Evolutionary conservation across 148 eudicot genomes (phyloP), one percentile per base, ranked within the genome.

Genomic region (Arctostaphylos glauca): DNA sequence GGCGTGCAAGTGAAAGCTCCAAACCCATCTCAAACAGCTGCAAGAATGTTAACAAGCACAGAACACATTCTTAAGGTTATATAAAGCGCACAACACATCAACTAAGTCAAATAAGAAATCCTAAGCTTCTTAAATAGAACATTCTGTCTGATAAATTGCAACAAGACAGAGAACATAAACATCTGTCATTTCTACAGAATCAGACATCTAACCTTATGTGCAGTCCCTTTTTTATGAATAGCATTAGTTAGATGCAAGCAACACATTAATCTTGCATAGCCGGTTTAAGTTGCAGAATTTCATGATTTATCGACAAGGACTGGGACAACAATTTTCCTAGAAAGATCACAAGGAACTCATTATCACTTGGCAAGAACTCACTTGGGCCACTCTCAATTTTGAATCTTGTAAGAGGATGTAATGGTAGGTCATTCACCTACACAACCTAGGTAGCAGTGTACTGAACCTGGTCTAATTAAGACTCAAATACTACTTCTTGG

Each of bases 1-100:
- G 82, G 78, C 98, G 96, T 72, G 98, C 94, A 84, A 95, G 90
- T 78, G 98, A 95, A 86, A 95, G 98, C 90, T 95, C 98, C 71
- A 95, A 89, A 82, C 98, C 98, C 98, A 95, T 95, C 94, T 95
- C 98, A 88, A 95, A 95, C 43, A 95, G 94, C 98, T 95, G 94
- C 84, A 87, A 84, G 81, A 68, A 78, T 23, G 78, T 60, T 62
- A 46, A 53, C 56, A 18, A 82, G 60, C 82, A 21, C 84, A 79
- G 19, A 53, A 38, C 44, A 59, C 47, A 14, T 9, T 1, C 23
- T 43, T 31, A 48, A 77, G 44, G 58, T 46, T 72, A 70, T 80
- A 49, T 18, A 47, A 38, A 71, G 0, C 23, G n/a, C n/a, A n/a
- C 13, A 44, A 47, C 14, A 23, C 38, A 78, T 14, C 43, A 79